Evolutionary conservation across 495 filamentous ascomycete genomes (phyloP), one percentile per base, ranked within the genome.

Genomic region (Lasiosphaeria miniovina): DNA sequence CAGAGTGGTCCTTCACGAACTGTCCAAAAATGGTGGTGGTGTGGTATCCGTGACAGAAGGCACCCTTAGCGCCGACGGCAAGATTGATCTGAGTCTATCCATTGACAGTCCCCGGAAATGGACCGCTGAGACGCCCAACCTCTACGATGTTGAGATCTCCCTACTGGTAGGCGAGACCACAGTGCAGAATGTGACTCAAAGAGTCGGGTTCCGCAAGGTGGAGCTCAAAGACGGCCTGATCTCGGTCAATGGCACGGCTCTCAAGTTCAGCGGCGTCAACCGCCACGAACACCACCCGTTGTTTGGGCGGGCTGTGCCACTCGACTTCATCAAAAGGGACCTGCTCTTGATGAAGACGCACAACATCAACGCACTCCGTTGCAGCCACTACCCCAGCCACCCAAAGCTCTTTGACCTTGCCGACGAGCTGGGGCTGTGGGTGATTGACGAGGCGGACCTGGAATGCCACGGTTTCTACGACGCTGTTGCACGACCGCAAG

Each of bases 381-480:
- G 82, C 57, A 84, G 79, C 35, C 85, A 88, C 58, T 84, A 87
- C 53, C 86, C 86, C 4, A 82, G 81, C 33, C 76, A 87, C 58
- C 77, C 81, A 1, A 67, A 68, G 33, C 73, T 88, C 7, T 83
- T 84, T 52, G 80, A 84, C n/a, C 68, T 90, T 3, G 83, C 82
- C 45, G 85, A 90, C 61, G 84, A 90, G 63, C 68, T 89, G 35
- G 88, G 88, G 0, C 62, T 90, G 36, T 90, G 82, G 76, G 78
- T 90, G 12, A 86, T 90, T 60, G 87, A 89, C 55, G 87, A 90
- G 67, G 84, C 84, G 0, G 87, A 90, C 64, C 77, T 89, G 0
- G 87, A 88, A 68, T 88, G 85, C 60, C 87, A 88, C 51, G 86
- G 87, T 3, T 88, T 89, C 53, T 82, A 84, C 54, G 68, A 71